Base-by-base conservation (phyloP, 1,284 basidiomycete species). In the Cryptococcus hybrid region DNA sequence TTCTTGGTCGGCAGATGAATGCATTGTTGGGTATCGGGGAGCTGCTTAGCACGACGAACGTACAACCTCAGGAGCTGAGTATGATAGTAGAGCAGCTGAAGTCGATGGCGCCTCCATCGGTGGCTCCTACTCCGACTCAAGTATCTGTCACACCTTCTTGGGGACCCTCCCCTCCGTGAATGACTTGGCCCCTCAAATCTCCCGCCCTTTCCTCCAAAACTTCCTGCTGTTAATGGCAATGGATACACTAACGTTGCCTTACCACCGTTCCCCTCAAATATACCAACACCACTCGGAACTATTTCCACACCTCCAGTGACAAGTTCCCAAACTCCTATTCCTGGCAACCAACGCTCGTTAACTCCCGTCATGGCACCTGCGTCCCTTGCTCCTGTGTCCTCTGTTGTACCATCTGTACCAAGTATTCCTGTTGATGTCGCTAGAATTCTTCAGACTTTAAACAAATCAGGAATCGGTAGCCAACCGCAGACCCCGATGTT, bases 401-500 rank as follows among this genome's bases (percentile, higher is more conserved):
- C 57, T 5, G 42, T 59, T 2, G 4, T 56, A 36, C 42, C 55
- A 4, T 50, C 63, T 3, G 51, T 64, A 8, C 58, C 68, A 1
- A 61, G 54, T 37, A 52, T 71, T 34, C 70, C 71, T 2, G 49
- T 66, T 49, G 67, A 77, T 54, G 67, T 77, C 13, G 66, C 67
- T 48, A 66, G 71, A 54, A 71, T 77, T 5, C 62, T 75, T n/a
- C 65, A 66, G 37, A 74, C 68, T 47, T 65, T 77, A 46, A 70
- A 65, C 56, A 62, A 58, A 47, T 65, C 70, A 0, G 73, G 72
- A 34, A 47, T 65, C n/a, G 51, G 65, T 56, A 63, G 80, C 55
- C 84, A 84, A 39, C 82, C 86, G 1, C 73, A 81, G 55, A 74
- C 75, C 11, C 76, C 4, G 77, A 82, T 38, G 5, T 80, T 3